Percentiles rank a stretch among this genome's conserved stretches.
These are phyloP conservation scores for Lactuca saligna DNA, from an alignment of 129 eudicot species.

Conservation along the genomic window DNA sequence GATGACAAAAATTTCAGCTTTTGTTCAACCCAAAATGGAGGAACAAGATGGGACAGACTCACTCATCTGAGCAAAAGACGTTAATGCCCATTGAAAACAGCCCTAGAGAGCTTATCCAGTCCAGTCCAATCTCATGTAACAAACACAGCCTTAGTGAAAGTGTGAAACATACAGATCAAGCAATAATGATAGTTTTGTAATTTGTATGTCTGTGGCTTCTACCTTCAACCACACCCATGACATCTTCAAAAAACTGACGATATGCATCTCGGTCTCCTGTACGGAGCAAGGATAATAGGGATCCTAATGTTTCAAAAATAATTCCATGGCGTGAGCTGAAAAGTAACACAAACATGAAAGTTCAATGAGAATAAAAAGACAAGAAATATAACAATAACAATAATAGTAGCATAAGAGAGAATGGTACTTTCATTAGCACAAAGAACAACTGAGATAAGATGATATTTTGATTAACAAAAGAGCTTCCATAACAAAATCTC, in stretches of 20 bases:
- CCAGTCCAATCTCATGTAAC: too few species aligned
- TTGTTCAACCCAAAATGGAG: too few species aligned
- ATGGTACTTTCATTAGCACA: constrained; percentile 4
- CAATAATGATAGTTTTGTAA: constrained; percentile 4
- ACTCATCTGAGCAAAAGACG: too few species aligned
- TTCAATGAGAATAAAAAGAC: constrained; percentile 1
- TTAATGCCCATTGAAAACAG: too few species aligned
- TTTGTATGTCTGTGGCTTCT: constrained; percentile 8
- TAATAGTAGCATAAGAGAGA: background rate
- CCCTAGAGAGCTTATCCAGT: too few species aligned
- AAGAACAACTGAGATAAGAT: background rate
- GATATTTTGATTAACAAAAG: constrained; percentile 6
- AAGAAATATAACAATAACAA: background rate
- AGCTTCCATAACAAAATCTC: background rate
- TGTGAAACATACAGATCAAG: background rate
- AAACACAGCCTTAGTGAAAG: too few species aligned
- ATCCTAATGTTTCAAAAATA: constrained; percentile 73
- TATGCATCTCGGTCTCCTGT: constrained; percentile 86
- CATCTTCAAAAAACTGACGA: constrained; percentile 78
- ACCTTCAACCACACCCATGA: constrained; percentile 71
- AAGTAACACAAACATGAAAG: constrained; percentile 14
- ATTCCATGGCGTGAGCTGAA: constrained; percentile 74
- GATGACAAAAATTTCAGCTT: too few species aligned
- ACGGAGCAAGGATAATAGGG: constrained; percentile 81
- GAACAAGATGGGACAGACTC: too few species aligned